These are phyloP conservation scores for Pleurotus sapidus DNA, from an alignment of 768 basidiomycete species.

Conservation along the genomic window DNA sequence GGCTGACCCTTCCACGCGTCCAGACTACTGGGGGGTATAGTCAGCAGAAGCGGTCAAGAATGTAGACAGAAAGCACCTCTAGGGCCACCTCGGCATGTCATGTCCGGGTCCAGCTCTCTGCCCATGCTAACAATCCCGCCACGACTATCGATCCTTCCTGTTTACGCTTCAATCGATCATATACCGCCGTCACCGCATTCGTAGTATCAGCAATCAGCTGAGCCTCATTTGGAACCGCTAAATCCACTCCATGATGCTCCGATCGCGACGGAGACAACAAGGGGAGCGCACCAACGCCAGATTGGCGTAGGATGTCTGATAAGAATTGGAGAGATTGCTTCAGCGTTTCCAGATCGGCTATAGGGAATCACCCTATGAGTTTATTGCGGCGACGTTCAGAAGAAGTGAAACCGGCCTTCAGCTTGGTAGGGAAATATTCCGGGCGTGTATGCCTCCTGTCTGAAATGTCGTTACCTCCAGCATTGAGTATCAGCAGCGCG, in stretches of 20 bases:
- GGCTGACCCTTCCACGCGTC: too few relatives aligned
- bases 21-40: too few relatives aligned
- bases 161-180: conserved; percentile 37
- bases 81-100: too few relatives aligned
- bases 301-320: conserved; percentile 46
- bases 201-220: conserved; percentile 34
- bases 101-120: background rate
- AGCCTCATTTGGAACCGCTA: conserved; percentile 31
- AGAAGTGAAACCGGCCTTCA: conserved; percentile 36
- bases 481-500: background rate
- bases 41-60: too few relatives aligned
- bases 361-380: background rate
- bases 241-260: background rate
- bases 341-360: conserved; percentile 46
- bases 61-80: too few relatives aligned
- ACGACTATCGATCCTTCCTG: conserved; percentile 43
- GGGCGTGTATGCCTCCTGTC: conserved; percentile 60
- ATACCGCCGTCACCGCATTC: conserved; percentile 34
- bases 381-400: background rate
- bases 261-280: conserved; percentile 25
- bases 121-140: conserved; percentile 30
- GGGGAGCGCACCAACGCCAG: conserved; percentile 68
- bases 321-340: conserved; percentile 46
- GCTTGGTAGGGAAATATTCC: conserved; percentile 54
- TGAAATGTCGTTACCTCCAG: conserved; percentile 16